phyloP scores from a whole-genome alignment of 2,329 filamentous ascomycete species.

The Remersonia thermophila region DNA sequence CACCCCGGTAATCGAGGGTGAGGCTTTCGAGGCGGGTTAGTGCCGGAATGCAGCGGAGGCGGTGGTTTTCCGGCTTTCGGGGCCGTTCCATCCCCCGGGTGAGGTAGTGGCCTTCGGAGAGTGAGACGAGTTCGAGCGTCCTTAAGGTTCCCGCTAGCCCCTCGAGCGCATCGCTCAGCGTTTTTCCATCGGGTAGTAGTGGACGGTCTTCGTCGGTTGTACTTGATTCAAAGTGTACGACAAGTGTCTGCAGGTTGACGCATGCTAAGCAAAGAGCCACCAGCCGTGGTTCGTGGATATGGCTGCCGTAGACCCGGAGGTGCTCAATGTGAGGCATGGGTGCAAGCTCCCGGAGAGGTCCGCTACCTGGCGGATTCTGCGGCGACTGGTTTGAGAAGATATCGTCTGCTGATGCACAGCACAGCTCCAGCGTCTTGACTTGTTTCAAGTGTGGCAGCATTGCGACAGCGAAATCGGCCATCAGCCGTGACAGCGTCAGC shows the following conservation, averaged over 20 bases:
- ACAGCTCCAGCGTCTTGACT: slow-evolving; percentile 17
- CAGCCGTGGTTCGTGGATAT: slow-evolving; percentile 17
- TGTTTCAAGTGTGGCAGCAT: slow-evolving; percentile 9
- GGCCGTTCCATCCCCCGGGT: slow-evolving; percentile 19
- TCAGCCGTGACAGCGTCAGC: slow-evolving; percentile 12
- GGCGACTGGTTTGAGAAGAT: slow-evolving; percentile 1
- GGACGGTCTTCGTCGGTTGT: slow-evolving; percentile 17
- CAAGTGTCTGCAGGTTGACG: slow-evolving; percentile 15
- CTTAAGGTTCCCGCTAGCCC: slow-evolving; percentile 12
- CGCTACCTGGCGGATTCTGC: too few species aligned
- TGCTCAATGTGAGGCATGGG: slow-evolving; percentile 16
- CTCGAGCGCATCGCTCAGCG: slow-evolving; percentile 16
- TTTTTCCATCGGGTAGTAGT: slow-evolving; percentile 16
- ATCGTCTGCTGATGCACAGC: slow-evolving; percentile 13
- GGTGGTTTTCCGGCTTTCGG: slow-evolving; percentile 20
- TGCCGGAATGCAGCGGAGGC: slow-evolving; percentile 17
- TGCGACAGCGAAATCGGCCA: slow-evolving; percentile 15
- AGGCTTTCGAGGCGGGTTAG: slow-evolving; percentile 14
- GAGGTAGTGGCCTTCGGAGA: slow-evolving; percentile 18
- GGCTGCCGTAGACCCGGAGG: slow-evolving; percentile 18
- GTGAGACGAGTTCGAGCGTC: slow-evolving; percentile 16
- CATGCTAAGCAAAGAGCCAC: slow-evolving; percentile 17
- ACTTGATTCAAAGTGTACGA: slow-evolving; percentile 18
- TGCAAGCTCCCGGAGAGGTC: slow-evolving; percentile 4
- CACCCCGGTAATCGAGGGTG: slow-evolving; percentile 18